Evolutionary conservation across 495 filamentous ascomycete species (phyloP), one percentile per base, ranked within the genome.

Genomic region (Penicillium paxilli): DNA sequence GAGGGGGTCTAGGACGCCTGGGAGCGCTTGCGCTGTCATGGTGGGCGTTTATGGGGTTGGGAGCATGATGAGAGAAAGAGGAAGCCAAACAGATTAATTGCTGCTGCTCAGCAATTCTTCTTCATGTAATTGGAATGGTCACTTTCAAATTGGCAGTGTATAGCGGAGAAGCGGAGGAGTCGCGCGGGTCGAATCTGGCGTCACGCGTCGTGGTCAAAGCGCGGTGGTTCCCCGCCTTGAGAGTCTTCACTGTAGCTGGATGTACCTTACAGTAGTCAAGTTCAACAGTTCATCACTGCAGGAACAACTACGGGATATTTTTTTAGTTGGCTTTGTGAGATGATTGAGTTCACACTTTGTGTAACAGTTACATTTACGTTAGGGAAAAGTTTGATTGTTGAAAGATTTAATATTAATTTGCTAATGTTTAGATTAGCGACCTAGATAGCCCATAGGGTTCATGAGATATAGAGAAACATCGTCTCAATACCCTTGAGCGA

Each of bases 371-470:
- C n/a, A 17, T 38, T 9, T 38, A 38, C 35, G 8, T 16, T 5
- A 45, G 6, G 19, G 26, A 19, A 20, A 16, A 30, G 25, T 38
- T 24, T 10, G 0, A 0, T 10, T 26, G 20, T 28, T 47, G 2
- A 14, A 42, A 37, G 47, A 44, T 58, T 17, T 35, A 75, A 70
- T 72, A 72, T 57, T 71, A 58, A 69, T 65, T 63, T 65, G 73
- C 73, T 68, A 76, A 76, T 76, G 72, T 72, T 76, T 74, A 74
- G 66, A 73, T 76, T 73, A 73, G 71, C 71, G 51, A 51, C 52
- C 62, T 62, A 54, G 53, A 49, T 37, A 50, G 47, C 53, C 42
- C 23, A 16, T 10, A 54, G 24, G 12, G 16, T 24, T 44, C 40
- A 20, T 11, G 7, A n/a, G 16, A 28, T 41, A 28, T 32, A 33